Conservation (phyloP, 2,329 filamentous ascomycete species). For the Cryphonectria radicalis region DNA sequence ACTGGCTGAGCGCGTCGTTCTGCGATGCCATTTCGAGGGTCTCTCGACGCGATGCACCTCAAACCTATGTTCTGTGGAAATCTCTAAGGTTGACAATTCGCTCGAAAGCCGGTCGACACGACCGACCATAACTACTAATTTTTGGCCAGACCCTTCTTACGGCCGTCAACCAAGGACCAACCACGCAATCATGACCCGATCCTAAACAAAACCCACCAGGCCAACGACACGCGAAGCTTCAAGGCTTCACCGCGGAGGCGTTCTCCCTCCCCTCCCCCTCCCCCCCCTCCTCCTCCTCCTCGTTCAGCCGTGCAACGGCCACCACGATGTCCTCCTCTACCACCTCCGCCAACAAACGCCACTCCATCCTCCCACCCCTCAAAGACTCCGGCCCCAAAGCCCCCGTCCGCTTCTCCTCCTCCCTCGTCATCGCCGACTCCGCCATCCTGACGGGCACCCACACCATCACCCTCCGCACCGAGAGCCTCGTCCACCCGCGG, state of each 20-base stretch:
- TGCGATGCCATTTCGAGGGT: not conserved
- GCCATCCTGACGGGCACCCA: constrained; percentile 71
- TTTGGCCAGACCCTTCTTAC: not conserved
- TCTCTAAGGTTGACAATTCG: not conserved
- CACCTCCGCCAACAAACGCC: constrained; percentile 49
- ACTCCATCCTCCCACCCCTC: constrained; percentile 59
- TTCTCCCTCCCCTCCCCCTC: not conserved
- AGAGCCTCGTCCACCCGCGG: constrained; percentile 85
- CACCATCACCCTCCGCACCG: constrained; percentile 76
- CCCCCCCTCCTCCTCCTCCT: too few relatives aligned
- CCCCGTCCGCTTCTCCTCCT: constrained; percentile 64
- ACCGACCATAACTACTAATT: not conserved
- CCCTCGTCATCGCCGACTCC: constrained; percentile 65
- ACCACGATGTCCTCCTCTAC: constrained; percentile 48
- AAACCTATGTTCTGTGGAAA: not conserved
- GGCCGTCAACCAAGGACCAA: not conserved
- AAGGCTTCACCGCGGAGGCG: not conserved
- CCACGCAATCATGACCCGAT: not conserved
- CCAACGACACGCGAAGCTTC: not conserved
- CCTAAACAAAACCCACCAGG: not conserved
- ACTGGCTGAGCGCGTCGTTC: not conserved
- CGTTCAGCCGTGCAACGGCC: not conserved
- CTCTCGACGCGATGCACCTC: constrained; percentile 22
- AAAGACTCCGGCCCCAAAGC: constrained; percentile 61
- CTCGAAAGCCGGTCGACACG: not conserved